Evolutionary conservation across 148 eudicot genomes (phyloP), one percentile per base, ranked within the genome.

Genomic region (Diospyros lotus): DNA sequence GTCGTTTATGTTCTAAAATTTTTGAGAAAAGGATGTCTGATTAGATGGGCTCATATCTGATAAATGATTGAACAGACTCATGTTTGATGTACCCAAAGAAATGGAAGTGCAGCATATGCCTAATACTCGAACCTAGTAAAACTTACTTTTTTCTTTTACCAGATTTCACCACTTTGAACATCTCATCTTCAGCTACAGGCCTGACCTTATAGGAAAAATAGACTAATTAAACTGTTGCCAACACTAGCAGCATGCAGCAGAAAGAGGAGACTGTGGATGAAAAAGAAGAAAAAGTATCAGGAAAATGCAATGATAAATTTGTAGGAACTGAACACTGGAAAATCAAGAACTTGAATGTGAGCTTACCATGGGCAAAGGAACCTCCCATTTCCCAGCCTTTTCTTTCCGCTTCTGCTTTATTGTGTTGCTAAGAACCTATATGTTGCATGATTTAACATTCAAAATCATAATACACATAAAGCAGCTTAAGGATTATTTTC

Each of bases 301-400:
- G 52, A 4, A 4, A 1, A 48, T 8, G 8, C 8, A 48, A 4
- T 0, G 52, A 28, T 28, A 48, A 48, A 48, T 48, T 48, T 48
- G 28, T 8, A 48, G 3, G 52, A 48, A 48, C 52, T 4, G 52
- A 48, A 8, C 8, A 48, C 52, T 48, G 52, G 52, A 48, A 48
- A 48, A 48, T 48, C 28, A 48, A 48, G 8, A 48, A 4, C 8
- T 48, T 48, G 52, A 48, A 48, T 44, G 38, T 0, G 67, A 61
- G 9, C 76, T 45, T 79, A 94, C 96, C 99, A 92, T 95, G 50
- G 96, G 97, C 58, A 95, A 80, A 75, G 97, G 99, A 80, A 95
- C 99, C n/a, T 93, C 94, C 99, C 99, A 95, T 77, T 90, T 95
- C 40, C 97, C 99, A 76, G 97, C 96, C 82, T 87, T 95, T 75